Evolutionary conservation across 2,329 filamentous ascomycete genomes (phyloP).

Genomic region (Penicillium sp.): DNA sequence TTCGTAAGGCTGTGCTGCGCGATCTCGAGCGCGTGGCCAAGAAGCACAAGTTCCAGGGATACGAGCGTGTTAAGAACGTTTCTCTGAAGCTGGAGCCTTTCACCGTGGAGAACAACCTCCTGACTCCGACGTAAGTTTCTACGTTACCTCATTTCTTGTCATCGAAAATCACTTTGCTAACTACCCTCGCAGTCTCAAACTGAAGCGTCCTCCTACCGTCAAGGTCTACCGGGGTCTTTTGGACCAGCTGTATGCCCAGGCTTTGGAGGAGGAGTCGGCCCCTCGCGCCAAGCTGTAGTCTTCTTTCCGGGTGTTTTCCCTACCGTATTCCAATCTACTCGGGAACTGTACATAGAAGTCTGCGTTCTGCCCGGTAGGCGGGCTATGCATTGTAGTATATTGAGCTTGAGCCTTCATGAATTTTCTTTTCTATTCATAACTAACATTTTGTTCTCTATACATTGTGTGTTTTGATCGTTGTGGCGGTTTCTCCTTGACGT

Average conservation of each 20-base stretch:
- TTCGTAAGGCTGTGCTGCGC: constrained; percentile 72
- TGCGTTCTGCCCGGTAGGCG: background rate
- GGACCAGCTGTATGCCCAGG: constrained; percentile 62
- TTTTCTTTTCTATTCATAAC: background rate
- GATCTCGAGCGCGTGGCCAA: constrained; percentile 75
- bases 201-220: constrained; percentile 67
- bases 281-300: constrained; percentile 42
- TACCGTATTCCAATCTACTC: background rate
- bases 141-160: constrained; percentile 34
- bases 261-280: constrained; percentile 38
- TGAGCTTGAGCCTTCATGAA: background rate
- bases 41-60: constrained; percentile 87
- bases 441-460: too few species aligned
- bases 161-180: constrained; percentile 16
- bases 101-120: constrained; percentile 83
- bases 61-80: constrained; percentile 75
- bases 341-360: constrained; percentile 6
- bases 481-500: too few species aligned
- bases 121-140: constrained; percentile 48
- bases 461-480: too few species aligned
- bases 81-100: constrained; percentile 84
- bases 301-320: background rate
- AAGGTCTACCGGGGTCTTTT: constrained; percentile 60
- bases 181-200: constrained; percentile 56
- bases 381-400: constrained; percentile 11